These are phyloP conservation scores for Fusarium sp. DNA, from an alignment of 2,329 filamentous ascomycete species.

Conservation along the genomic window DNA sequence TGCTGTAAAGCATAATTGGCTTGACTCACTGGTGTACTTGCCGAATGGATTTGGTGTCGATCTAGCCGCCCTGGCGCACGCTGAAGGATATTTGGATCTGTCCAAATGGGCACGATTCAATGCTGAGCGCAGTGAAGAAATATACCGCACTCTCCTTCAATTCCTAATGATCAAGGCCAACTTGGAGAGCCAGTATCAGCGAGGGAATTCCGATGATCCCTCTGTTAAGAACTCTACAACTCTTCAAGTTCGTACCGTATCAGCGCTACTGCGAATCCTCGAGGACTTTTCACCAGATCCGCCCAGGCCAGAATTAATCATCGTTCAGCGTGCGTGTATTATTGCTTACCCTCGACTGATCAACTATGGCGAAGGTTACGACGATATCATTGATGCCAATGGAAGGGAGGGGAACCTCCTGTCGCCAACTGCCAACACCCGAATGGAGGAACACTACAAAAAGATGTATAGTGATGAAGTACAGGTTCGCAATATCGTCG, in stretches of 20 bases:
- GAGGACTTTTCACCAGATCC: constrained; percentile 74
- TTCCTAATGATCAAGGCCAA: constrained; percentile 89
- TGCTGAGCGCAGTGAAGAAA: constrained; percentile 73
- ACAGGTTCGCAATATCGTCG: constrained; percentile 86
- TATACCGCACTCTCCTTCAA: constrained; percentile 78
- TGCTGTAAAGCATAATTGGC: constrained; percentile 84
- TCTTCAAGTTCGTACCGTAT: constrained; percentile 87
- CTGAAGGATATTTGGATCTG: constrained; percentile 82
- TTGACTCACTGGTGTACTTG: constrained; percentile 82
- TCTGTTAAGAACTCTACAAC: constrained; percentile 74
- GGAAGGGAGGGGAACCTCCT: constrained; percentile 85
- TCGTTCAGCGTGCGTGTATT: constrained; percentile 88
- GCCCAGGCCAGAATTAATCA: constrained; percentile 76
- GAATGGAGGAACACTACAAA: constrained; percentile 98
- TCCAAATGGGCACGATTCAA: constrained; percentile 83
- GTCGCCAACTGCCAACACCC: constrained; percentile 81
- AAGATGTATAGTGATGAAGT: constrained; percentile 96
- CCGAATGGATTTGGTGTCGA: constrained; percentile 89
- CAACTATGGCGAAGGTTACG: constrained; percentile 93
- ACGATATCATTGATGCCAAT: constrained; percentile 90
- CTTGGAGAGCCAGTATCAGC: constrained; percentile 80
- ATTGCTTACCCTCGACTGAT: constrained; percentile 93
- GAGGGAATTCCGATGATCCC: constrained; percentile 70
- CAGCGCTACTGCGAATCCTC: constrained; percentile 81
- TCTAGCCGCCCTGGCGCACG: constrained; percentile 86